Conservation (phyloP, 202 grass and related monocot genomes). For the Panicum virgatum region DNA sequence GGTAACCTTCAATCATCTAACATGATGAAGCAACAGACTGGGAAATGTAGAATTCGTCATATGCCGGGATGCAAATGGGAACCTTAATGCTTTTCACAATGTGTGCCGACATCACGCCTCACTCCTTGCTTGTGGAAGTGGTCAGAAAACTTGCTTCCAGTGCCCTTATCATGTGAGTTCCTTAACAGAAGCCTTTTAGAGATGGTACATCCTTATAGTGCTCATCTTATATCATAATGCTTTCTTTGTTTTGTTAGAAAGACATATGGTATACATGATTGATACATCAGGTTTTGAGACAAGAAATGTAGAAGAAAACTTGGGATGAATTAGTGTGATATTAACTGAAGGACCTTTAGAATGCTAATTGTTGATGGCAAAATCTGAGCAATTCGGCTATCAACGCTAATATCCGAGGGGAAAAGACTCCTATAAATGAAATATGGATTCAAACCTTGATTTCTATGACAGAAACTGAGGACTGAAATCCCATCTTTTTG, state of each 20-base stretch:
- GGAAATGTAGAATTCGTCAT: constrained; percentile 84
- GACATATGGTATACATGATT: neutral
- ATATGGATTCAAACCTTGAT: neutral
- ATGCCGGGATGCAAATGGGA: constrained; percentile 67
- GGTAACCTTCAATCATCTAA: constrained; percentile 50
- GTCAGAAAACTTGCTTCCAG: constrained; percentile 91
- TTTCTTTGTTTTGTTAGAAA: neutral
- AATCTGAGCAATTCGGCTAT: neutral
- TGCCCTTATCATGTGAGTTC: constrained; percentile 94
- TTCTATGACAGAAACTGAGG: neutral
- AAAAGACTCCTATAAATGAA: neutral
- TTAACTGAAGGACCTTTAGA: neutral
- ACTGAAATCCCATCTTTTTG: neutral
- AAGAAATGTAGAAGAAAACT: neutral
- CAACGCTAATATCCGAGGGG: neutral
- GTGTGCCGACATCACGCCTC: constrained; percentile 91
- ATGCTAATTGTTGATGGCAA: neutral
- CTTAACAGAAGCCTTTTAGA: constrained; percentile 27
- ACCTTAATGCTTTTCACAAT: constrained; percentile 86
- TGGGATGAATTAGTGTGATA: neutral
- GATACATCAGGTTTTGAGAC: neutral
- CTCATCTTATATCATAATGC: neutral
- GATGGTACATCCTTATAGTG: neutral
- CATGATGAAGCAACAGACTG: constrained; percentile 58
- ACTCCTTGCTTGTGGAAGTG: constrained; percentile 73